These are phyloP conservation scores for Cryomyces minteri DNA, from an alignment of 495 filamentous ascomycete species.

Conservation along the genomic window DNA sequence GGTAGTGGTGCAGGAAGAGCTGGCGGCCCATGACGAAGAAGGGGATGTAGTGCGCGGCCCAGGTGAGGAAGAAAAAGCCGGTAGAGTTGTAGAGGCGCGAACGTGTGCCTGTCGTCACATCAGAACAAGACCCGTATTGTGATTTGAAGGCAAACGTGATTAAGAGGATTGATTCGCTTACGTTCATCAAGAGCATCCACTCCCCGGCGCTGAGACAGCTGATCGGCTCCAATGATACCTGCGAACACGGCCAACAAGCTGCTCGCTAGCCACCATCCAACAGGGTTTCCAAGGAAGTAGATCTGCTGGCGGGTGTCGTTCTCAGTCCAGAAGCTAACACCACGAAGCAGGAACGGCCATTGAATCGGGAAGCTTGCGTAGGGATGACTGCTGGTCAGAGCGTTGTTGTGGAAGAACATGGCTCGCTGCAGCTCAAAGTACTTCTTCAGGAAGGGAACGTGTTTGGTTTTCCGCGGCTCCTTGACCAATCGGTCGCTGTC, in stretches of 20 bases:
- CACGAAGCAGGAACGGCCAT: slow-evolving; percentile 92
- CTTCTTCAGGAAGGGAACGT: slow-evolving; percentile 75
- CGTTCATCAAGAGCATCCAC: slow-evolving; percentile 85
- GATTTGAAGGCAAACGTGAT: slow-evolving; percentile 1
- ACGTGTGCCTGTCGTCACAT: slow-evolving; percentile 44
- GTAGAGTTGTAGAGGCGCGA: slow-evolving; percentile 94
- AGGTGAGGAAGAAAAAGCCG: slow-evolving; percentile 90
- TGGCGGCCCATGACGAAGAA: slow-evolving; percentile 64
- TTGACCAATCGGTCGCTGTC: slow-evolving; percentile 51
- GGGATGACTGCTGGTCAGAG: slow-evolving; percentile 87
- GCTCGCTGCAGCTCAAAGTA: slow-evolving; percentile 93
- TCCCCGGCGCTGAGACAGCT: slow-evolving; percentile 77
- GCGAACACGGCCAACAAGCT: slow-evolving; percentile 83
- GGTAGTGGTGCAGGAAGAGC: slow-evolving; percentile 59
- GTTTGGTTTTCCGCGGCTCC: slow-evolving; percentile 58
- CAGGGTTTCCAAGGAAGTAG: slow-evolving; percentile 93
- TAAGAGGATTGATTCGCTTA: slow-evolving; percentile 32
- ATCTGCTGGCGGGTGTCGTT: slow-evolving; percentile 93
- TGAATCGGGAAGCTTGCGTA: slow-evolving; percentile 90
- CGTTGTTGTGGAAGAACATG: slow-evolving; percentile 99
- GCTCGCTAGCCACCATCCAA: slow-evolving; percentile 95
- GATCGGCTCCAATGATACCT: slow-evolving; percentile 82
- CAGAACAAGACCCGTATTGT: background rate
- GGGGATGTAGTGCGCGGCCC: slow-evolving; percentile 56
- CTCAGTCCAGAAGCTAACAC: slow-evolving; percentile 98